Percentiles rank a stretch among this genome's conserved stretches.
These are phyloP conservation scores for Phytophthora cactorum DNA, from an alignment of 352 stramenopile genomes.

Conservation along the genomic window DNA sequence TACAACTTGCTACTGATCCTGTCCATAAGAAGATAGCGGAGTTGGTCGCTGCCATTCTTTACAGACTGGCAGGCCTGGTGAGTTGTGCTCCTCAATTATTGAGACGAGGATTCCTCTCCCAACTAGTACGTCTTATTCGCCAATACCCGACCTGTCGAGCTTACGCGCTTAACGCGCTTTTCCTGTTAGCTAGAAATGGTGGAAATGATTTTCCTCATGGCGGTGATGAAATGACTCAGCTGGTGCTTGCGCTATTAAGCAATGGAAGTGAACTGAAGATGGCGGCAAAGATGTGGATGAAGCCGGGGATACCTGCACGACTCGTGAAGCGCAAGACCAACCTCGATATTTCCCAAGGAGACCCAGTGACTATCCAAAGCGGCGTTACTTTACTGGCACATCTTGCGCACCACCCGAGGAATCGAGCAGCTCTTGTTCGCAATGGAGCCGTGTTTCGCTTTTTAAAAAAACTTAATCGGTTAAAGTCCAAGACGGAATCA, in stretches of 20 bases:
- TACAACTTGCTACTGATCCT: constrained; percentile 38
- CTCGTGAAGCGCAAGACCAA: constrained; percentile 29
- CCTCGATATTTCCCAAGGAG: constrained; percentile 29
- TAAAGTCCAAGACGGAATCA: constrained; percentile 29
- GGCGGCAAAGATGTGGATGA: constrained; percentile 32
- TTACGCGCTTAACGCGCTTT: constrained; percentile 67
- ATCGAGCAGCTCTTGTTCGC: constrained; percentile 57
- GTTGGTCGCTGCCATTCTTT: constrained; percentile 63
- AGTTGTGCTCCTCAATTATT: constrained; percentile 40
- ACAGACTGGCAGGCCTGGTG: constrained; percentile 42
- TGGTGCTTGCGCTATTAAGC: constrained; percentile 49
- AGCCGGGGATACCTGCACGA: constrained; percentile 12
- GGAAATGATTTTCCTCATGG: constrained; percentile 67
- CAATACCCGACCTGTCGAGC: constrained; percentile 43
- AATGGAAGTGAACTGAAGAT: constrained; percentile 39
- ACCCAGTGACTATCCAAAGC: constrained; percentile 46
- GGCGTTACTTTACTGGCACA: constrained; percentile 68
- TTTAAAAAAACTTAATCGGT: constrained; percentile 52
- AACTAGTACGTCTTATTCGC: constrained; percentile 60
- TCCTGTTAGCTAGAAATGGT: constrained; percentile 50
- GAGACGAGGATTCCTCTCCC: constrained; percentile 48
- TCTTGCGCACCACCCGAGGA: constrained; percentile 62
- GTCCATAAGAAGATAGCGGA: constrained; percentile 49
- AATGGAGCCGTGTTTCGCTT: constrained; percentile 69
- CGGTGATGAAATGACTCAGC: constrained; percentile 55